Conservation (phyloP, 129 eudicot species). For the Helichrysum umbraculigerum region DNA sequence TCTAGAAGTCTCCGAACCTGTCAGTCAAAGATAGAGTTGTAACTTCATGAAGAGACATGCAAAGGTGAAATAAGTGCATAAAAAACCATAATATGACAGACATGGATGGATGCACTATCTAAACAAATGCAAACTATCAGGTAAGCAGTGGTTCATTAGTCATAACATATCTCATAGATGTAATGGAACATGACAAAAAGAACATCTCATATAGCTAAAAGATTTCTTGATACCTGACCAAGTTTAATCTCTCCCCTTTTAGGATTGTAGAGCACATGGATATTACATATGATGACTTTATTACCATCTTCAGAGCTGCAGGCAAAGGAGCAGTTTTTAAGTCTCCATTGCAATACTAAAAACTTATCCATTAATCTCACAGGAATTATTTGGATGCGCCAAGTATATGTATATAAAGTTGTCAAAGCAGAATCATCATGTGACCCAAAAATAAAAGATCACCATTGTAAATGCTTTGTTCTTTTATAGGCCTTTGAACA, state of each 20-base stretch:
- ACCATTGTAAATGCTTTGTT: not conserved
- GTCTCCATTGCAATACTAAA: conserved; percentile 5
- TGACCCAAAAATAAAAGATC: not conserved
- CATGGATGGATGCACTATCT: not conserved
- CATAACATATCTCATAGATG: conserved; percentile 8
- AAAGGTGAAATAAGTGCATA: not conserved
- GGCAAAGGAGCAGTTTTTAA: conserved; percentile 25
- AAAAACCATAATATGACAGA: not conserved
- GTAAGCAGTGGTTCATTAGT: conserved; percentile 3
- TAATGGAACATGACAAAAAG: not conserved
- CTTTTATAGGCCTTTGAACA: not conserved
- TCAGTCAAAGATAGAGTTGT: not conserved
- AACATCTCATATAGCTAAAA: not conserved
- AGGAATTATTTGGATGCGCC: not conserved
- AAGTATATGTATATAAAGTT: not conserved
- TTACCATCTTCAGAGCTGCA: conserved; percentile 59
- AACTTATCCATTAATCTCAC: not conserved
- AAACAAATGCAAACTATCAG: conserved; percentile 6
- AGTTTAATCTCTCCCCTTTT: conserved; percentile 94
- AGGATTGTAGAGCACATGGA: conserved; percentile 95
- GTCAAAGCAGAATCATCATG: not conserved
- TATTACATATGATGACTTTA: conserved; percentile 76
- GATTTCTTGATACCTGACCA: conserved; percentile 69
- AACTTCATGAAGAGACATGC: not conserved
- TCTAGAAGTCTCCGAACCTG: conserved; percentile 84